A percentile compares a stretch with the other conserved stretches of the same genome.
Conservation (phyloP, 345 rosid genomes). For the Corchorus olitorius region DNA sequence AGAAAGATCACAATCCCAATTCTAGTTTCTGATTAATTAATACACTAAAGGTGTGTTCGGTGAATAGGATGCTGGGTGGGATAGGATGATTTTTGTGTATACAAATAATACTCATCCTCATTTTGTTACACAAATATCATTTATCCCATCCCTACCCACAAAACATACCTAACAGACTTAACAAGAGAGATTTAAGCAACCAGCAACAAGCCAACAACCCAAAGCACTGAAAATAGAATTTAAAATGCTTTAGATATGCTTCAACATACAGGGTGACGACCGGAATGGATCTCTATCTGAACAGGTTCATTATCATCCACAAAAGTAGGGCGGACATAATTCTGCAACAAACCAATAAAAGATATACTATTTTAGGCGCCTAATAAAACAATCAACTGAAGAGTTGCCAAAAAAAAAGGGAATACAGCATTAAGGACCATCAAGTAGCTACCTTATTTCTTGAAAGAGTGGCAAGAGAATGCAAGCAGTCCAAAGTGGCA, state of each 20-base stretch:
- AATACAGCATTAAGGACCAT: background rate
- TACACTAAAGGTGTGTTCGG: too few species aligned
- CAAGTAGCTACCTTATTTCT: constrained; percentile 60
- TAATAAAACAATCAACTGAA: background rate
- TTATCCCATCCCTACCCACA: too few species aligned
- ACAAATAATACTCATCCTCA: too few species aligned
- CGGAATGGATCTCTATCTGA: constrained; percentile 72
- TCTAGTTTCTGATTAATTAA: too few species aligned
- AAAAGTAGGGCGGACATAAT: constrained; percentile 68
- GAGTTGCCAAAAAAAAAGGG: background rate
- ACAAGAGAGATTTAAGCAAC: too few species aligned
- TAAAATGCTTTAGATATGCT: background rate
- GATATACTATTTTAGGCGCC: constrained; percentile 20
- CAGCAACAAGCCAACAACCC: too few species aligned
- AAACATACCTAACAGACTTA: too few species aligned
- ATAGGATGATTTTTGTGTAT: too few species aligned
- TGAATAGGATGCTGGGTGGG: too few species aligned
- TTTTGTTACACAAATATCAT: too few species aligned
- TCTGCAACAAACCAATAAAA: constrained; percentile 46
- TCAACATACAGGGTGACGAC: constrained; percentile 84
- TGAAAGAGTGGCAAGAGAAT: constrained; percentile 81
- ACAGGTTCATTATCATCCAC: constrained; percentile 66
- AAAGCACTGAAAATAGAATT: background rate
- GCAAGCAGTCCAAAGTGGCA: constrained; percentile 88
- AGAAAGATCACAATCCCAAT: too few species aligned